Base-by-base conservation (phyloP, 805 yeast species). In the Candida sphagnicola region DNA sequence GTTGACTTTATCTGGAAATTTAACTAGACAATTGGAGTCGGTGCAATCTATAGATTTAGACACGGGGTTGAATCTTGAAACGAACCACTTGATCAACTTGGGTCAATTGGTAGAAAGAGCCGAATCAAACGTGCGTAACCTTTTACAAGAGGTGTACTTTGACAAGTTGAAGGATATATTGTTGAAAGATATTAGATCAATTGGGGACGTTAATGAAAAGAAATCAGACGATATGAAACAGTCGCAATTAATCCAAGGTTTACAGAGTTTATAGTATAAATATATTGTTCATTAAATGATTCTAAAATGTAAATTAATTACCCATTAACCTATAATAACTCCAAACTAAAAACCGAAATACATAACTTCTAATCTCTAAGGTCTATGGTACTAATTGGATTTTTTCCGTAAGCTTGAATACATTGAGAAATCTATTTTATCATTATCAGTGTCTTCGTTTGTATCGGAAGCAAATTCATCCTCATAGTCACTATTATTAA, bases 111-210 rank as follows among this genome's bases (percentile, higher is more conserved):
- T 93, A 11, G 99, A 91, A 62, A 95, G 87, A 44, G 74, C 86
- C 31, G 99, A 91, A 65, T 80, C 83, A 44, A 87, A 84, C 57
- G 69, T 91, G 66, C 77, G 99, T 61, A 86, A 85, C 50, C 69
- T 85, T 68, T 71, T 91, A 46, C 95, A 91, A 59, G 95, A 88
- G 46, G 97, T 91, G 18, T 91, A 91, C 59, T 91, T 91, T 56
- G 97, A 95, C 51, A 91, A 91, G 67, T 86, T 96, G 14, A 80
- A 86, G 54, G 96, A 91, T 55, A 82, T 93, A 35, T 70, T 90
- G 48, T 58, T 67, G 52, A 68, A 65, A 46, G 74, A 68, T 47
- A 59, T 68, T 48, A 50, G 74, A 39, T 56, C 65, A 14, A 50
- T 65, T 16, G 70, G 70, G 11, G 68, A 64, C 43, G 47, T 58